Base-by-base conservation (phyloP, 257 asterid genomes). In the Fraxinus pennsylvanica region DNA sequence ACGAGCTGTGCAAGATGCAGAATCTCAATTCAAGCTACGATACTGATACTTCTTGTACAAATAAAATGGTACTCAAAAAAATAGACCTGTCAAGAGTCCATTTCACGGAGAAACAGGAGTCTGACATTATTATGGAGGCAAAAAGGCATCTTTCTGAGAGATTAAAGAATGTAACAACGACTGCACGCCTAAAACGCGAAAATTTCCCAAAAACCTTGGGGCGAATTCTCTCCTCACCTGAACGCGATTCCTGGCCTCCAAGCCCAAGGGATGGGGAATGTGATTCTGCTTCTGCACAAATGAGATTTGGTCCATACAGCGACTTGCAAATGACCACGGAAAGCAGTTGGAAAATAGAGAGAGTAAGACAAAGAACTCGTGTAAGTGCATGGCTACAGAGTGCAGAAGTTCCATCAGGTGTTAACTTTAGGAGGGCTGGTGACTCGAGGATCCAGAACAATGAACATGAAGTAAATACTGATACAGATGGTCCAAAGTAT, bases 91-190 rank as follows among this genome's bases (percentile, higher is more conserved):
- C 92, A n/a, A 75, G 81, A n/a, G 73, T 59, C 52, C 33, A 76
- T 59, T 21, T 52, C 69, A 52, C 86, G 71, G 82, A 72, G 84
- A 80, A 84, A 77, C 77, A 59, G 39, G 88, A 89, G 43, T 73
- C 59, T 72, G 94, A 90, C 68, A 85, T 94, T 38, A 74, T 88
- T 85, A 63, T 80, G 78, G 97, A 92, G 90, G 99, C 97, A 13
- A 92, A 89, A 87, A 88, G 80, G 75, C 97, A 89, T 73, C 96
- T 94, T 75, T 94, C 94, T 8, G 87, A 75, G 47, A 87, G 97
- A 81, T 78, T 85, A 68, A 86, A 65, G 52, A 74, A 71, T 77
- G 61, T 80, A 38, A 88, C 59, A 14, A 76, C 72, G 17, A 52
- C 41, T 15, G 90, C 78, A 70, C 78, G 29, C 3, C 38, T 59